Percentiles rank a stretch among this genome's conserved stretches.
Evolutionary conservation across 768 basidiomycete species (phyloP).

Genomic region (Hypholoma sublateritium): DNA sequence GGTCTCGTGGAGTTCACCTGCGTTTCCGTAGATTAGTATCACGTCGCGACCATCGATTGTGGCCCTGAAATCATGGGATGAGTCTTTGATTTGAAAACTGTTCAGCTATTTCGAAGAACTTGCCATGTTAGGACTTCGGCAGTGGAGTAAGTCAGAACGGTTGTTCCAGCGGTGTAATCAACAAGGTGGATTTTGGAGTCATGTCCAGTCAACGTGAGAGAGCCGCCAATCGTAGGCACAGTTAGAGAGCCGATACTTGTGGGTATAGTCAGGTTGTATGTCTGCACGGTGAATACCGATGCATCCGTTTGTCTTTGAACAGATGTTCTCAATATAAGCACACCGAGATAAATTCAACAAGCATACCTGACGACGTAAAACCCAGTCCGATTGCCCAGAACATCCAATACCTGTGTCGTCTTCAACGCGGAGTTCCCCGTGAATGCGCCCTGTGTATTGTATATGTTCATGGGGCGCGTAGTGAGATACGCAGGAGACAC

Average conservation of each 20-base stretch:
- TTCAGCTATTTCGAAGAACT: not conserved
- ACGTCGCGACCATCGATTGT: constrained; percentile 48
- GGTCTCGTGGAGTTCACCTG: constrained; percentile 48
- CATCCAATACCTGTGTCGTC: constrained; percentile 50
- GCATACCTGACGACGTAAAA: constrained; percentile 46
- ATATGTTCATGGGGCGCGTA: constrained; percentile 41
- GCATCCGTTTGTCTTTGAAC: constrained; percentile 36
- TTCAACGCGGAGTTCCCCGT: constrained; percentile 48
- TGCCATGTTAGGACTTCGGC: constrained; percentile 52
- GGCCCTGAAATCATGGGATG: constrained; percentile 30
- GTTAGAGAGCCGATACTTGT: constrained; percentile 44
- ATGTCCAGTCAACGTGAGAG: constrained; percentile 45
- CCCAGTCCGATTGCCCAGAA: constrained; percentile 44
- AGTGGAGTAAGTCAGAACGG: constrained; percentile 44
- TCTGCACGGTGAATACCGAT: constrained; percentile 35
- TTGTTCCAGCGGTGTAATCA: constrained; percentile 46
- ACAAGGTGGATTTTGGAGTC: constrained; percentile 54
- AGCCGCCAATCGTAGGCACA: constrained; percentile 43
- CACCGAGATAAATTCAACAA: not conserved
- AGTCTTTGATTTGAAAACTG: too few relatives aligned
- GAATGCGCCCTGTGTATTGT: constrained; percentile 41
- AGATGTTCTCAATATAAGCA: not conserved
- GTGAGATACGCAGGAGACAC: constrained; percentile 53
- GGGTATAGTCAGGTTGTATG: constrained; percentile 41
- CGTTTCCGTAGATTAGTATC: constrained; percentile 47